Evolutionary conservation across 495 filamentous ascomycete genomes (phyloP).

Genomic region (Neurospora hispaniola): DNA sequence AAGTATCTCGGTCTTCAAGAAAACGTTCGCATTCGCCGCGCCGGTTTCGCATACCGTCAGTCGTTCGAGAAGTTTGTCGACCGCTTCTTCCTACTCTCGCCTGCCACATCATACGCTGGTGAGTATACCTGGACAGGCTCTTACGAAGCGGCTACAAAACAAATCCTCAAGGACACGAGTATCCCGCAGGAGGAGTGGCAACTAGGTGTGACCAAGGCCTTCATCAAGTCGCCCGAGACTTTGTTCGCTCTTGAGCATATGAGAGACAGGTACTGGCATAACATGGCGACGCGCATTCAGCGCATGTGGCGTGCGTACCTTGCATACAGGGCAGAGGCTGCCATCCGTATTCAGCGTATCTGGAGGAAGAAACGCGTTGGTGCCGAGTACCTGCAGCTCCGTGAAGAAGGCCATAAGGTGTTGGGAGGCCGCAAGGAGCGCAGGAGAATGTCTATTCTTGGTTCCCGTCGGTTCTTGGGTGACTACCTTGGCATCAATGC

Average conservation of each 20-base stretch:
- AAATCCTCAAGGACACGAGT: conserved; percentile 91
- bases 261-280: conserved; percentile 97
- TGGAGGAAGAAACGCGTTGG: conserved; percentile 88
- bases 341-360: conserved; percentile 86
- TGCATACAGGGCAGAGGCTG: conserved; percentile 82
- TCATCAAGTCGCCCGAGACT: conserved; percentile 97
- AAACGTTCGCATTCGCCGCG: conserved; percentile 94
- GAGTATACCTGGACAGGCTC: conserved; percentile 95
- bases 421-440: conserved; percentile 82
- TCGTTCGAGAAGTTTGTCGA: conserved; percentile 98
- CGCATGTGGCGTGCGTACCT: conserved; percentile 95
- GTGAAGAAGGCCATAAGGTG: conserved; percentile 82
- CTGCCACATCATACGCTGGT: conserved; percentile 88
- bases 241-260: conserved; percentile 95
- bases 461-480: conserved; percentile 84
- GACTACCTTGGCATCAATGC: conserved; percentile 89
- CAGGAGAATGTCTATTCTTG: conserved; percentile 78
- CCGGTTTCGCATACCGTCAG: conserved; percentile 95
- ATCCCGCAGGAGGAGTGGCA: conserved; percentile 95
- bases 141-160: conserved; percentile 73
- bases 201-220: conserved; percentile 92
- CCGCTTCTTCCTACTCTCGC: conserved; percentile 91
- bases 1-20: conserved; percentile 98
- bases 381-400: conserved; percentile 72
- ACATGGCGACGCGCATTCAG: conserved; percentile 97